These are phyloP conservation scores for Austroboletus novae-zelandiae DNA, from an alignment of 1,284 basidiomycete genomes.

Conservation along the genomic window DNA sequence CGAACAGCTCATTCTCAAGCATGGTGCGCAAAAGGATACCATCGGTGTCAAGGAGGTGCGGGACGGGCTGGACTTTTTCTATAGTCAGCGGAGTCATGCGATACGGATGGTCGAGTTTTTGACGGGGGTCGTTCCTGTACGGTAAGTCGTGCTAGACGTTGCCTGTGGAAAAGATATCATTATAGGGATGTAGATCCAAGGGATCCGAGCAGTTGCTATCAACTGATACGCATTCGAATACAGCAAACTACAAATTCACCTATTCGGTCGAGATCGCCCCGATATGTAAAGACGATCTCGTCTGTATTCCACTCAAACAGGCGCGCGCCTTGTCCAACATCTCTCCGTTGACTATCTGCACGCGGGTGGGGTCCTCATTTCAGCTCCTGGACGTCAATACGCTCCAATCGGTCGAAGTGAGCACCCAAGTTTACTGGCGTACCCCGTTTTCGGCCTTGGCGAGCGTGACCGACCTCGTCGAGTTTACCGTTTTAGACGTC, in stretches of 20 bases:
- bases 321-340: slow-evolving; percentile 88
- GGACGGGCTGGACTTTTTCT: slow-evolving; percentile 98
- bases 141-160: slow-evolving; percentile 48
- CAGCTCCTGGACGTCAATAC: slow-evolving; percentile 91
- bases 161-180: not conserved
- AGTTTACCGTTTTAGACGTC: slow-evolving; percentile 94
- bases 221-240: slow-evolving; percentile 87
- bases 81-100: slow-evolving; percentile 86
- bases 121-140: slow-evolving; percentile 81
- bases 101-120: slow-evolving; percentile 99
- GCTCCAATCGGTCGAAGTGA: slow-evolving; percentile 81
- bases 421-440: slow-evolving; percentile 87
- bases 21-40: slow-evolving; percentile 96
- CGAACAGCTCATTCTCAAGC: slow-evolving; percentile 96
- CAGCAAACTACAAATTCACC: slow-evolving; percentile 96
- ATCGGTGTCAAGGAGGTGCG: slow-evolving; percentile 90
- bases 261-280: slow-evolving; percentile 98
- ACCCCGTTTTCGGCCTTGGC: slow-evolving; percentile 85
- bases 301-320: slow-evolving; percentile 83
- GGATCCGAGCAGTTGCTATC: slow-evolving; percentile 93
- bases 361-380: slow-evolving; percentile 88
- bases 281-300: slow-evolving; percentile 96
- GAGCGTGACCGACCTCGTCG: slow-evolving; percentile 81
- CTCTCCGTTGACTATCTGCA: slow-evolving; percentile 82
- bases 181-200: slow-evolving; percentile 61